Percentiles rank a stretch among this genome's conserved stretches.
Evolutionary conservation across 768 basidiomycete species (phyloP).

Genomic region (Clavulina sp.): DNA sequence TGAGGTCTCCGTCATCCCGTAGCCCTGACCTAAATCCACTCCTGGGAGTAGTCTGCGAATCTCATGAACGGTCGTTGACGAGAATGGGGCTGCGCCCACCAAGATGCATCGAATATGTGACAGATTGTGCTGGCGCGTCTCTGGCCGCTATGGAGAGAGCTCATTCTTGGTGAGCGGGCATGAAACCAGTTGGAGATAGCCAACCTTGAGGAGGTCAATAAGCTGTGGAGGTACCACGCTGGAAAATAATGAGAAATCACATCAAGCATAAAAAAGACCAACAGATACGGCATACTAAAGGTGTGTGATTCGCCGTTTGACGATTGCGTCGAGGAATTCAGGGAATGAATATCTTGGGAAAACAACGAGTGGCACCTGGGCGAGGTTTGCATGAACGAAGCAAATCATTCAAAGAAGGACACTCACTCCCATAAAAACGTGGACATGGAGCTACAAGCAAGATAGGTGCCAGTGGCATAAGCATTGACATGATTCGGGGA

Average conservation of each 20-base stretch:
- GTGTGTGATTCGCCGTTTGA: constrained; percentile 38
- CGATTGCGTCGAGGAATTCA: constrained; percentile 43
- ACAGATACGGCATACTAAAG: constrained; percentile 14
- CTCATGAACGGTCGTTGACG: constrained; percentile 33
- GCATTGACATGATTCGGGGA: too few relatives aligned
- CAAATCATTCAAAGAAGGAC: not conserved
- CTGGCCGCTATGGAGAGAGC: constrained; percentile 35
- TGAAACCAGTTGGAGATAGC: too few relatives aligned
- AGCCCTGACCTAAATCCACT: constrained; percentile 16
- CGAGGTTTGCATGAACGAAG: not conserved
- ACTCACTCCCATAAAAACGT: constrained; percentile 15
- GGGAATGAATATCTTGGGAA: constrained; percentile 45
- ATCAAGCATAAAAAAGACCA: not conserved
- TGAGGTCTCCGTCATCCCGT: constrained; percentile 8
- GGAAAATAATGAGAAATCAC: not conserved
- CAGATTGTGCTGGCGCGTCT: constrained; percentile 33
- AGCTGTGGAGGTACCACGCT: constrained; percentile 43
- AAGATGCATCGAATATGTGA: constrained; percentile 31
- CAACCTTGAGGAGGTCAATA: constrained; percentile 45
- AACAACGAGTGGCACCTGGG: constrained; percentile 26
- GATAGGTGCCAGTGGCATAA: not conserved
- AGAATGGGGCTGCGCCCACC: constrained; percentile 42
- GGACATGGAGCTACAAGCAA: constrained; percentile 10
- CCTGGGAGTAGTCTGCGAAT: constrained; percentile 34
- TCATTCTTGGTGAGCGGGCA: too few relatives aligned